Conservation (phyloP, 1,284 basidiomycete species). For the Puccinia coronata region DNA sequence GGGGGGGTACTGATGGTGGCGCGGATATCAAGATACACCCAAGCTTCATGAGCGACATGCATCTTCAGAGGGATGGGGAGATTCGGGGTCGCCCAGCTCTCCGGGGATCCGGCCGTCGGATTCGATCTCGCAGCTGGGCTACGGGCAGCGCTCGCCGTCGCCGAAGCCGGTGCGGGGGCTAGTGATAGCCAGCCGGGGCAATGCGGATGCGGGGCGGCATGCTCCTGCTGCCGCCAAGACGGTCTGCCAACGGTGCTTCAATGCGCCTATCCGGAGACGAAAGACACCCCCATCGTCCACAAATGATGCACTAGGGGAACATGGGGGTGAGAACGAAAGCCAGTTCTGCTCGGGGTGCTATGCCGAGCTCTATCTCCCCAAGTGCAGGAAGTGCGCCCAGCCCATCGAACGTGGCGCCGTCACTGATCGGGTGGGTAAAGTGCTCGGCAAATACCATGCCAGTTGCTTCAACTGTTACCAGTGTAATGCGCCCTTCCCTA, state of each 20-base stretch:
- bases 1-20: background rate
- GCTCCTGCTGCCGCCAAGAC: too few species aligned
- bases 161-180: background rate
- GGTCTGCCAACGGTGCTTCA: background rate
- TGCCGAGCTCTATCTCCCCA: slow-evolving; percentile 56
- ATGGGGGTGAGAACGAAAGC: too few species aligned
- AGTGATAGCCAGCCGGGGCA: too few species aligned
- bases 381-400: slow-evolving; percentile 55
- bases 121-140: slow-evolving; percentile 36
- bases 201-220: background rate
- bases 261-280: background rate
- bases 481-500: slow-evolving; percentile 54
- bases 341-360: slow-evolving; percentile 55
- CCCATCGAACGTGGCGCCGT: slow-evolving; percentile 56
- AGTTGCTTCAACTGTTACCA: slow-evolving; percentile 55
- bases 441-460: slow-evolving; percentile 56
- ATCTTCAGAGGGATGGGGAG: background rate
- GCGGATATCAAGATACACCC: background rate
- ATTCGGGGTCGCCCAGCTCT: slow-evolving; percentile 9
- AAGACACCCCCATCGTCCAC: too few species aligned
- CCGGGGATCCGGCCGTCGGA: slow-evolving; percentile 35
- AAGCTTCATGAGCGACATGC: background rate
- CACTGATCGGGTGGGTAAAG: slow-evolving; percentile 55
- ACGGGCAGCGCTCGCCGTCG: slow-evolving; percentile 23
- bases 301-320: too few species aligned